phyloP scores from a whole-genome alignment of 2,329 filamentous ascomycete genomes.

The Colletotrichum eleusines region DNA sequence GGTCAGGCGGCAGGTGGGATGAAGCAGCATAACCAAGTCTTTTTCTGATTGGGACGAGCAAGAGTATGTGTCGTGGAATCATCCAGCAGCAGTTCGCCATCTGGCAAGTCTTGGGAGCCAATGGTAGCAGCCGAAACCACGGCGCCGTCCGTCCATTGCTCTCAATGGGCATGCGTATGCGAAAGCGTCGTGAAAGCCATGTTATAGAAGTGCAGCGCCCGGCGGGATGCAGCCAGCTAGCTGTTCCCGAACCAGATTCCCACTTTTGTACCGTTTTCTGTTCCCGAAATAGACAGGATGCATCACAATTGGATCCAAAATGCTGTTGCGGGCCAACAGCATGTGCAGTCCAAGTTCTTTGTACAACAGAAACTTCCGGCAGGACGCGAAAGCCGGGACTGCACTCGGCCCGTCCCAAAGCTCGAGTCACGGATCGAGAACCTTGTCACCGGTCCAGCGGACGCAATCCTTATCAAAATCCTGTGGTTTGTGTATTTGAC shows the following conservation, averaged over 20 bases:
- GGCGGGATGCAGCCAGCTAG: slow-evolving; percentile 28
- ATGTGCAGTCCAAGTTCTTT: not conserved
- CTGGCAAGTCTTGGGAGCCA: slow-evolving; percentile 55
- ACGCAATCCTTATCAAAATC: not conserved
- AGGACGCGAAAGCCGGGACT: slow-evolving; percentile 2
- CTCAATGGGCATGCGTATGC: slow-evolving; percentile 39
- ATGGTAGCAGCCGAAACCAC: slow-evolving; percentile 50
- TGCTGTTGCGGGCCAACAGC: slow-evolving; percentile 5
- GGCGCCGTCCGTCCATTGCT: slow-evolving; percentile 34
- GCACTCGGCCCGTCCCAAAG: slow-evolving; percentile 16
- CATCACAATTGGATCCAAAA: slow-evolving; percentile 9
- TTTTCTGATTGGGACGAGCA: slow-evolving; percentile 32
- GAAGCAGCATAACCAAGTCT: slow-evolving; percentile 25
- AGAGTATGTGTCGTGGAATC: slow-evolving; percentile 43
- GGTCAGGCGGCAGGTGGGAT: slow-evolving; percentile 21
- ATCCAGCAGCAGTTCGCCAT: slow-evolving; percentile 61
- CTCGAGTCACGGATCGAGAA: not conserved
- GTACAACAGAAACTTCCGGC: slow-evolving; percentile 5
- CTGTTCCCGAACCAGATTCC: slow-evolving; percentile 16
- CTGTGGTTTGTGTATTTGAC: slow-evolving; percentile 4
- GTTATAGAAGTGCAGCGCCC: slow-evolving; percentile 16
- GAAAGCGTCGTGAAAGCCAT: slow-evolving; percentile 24
- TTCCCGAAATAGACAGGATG: slow-evolving; percentile 36
- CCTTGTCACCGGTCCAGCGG: not conserved
- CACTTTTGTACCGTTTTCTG: slow-evolving; percentile 11